These are phyloP conservation scores for Amphibolis antarctica DNA, from an alignment of 106 monocot genomes.

Conservation along the genomic window DNA sequence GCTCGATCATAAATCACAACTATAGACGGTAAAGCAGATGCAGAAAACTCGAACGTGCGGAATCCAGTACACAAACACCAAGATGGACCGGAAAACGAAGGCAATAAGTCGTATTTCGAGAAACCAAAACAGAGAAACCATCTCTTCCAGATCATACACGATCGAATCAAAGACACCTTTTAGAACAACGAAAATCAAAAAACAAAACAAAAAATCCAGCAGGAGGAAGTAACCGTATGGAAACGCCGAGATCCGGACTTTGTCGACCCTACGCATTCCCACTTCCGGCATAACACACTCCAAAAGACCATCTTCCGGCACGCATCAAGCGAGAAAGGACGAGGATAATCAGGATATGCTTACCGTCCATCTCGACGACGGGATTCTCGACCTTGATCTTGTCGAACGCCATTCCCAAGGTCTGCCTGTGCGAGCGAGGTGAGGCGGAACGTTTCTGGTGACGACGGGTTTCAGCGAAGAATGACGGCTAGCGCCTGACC, in stretches of 20 bases:
- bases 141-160: too few species aligned
- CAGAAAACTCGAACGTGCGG: not conserved
- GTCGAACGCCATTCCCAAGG: constrained; percentile 32
- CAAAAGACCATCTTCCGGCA: too few species aligned
- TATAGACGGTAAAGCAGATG: not conserved
- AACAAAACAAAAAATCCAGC: too few species aligned
- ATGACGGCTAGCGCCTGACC: too few species aligned
- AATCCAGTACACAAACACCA: not conserved
- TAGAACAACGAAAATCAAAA: too few species aligned
- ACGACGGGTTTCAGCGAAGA: too few species aligned
- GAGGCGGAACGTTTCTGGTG: too few species aligned
- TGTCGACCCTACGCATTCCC: not conserved
- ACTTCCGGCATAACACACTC: too few species aligned
- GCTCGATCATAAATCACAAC: not conserved
- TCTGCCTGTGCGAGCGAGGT: too few species aligned
- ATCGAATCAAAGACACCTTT: not conserved
- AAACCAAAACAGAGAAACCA: not conserved
- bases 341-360: too few species aligned
- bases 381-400: constrained; percentile 58
- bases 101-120: not conserved
- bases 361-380: constrained; percentile 69
- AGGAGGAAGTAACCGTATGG: not conserved
- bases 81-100: not conserved
- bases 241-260: not conserved
- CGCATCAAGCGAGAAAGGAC: not conserved